Conservation (phyloP, 495 filamentous ascomycete genomes). For the Penicillium daleae region DNA sequence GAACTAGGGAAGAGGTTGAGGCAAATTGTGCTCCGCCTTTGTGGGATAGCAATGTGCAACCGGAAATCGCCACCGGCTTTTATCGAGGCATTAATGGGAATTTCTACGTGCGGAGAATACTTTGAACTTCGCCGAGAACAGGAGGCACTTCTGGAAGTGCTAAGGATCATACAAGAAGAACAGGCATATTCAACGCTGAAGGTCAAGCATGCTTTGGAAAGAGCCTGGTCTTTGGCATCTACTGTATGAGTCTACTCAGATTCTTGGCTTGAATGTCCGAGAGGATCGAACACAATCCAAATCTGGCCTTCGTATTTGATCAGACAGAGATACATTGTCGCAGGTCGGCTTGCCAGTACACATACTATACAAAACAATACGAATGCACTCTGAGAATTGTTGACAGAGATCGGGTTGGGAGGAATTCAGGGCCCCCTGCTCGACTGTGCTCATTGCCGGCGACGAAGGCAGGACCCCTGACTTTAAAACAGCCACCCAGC, state of each 20-base stretch:
- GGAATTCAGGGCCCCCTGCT: too few species aligned
- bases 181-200: not conserved
- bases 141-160: not conserved
- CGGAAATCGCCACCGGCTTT: not conserved
- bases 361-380: too few species aligned
- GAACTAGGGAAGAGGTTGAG: not conserved
- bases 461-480: not conserved
- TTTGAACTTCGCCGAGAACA: not conserved
- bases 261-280: not conserved
- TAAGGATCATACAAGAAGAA: not conserved
- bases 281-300: too few species aligned
- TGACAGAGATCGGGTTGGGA: too few species aligned
- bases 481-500: not conserved
- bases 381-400: too few species aligned
- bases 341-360: too few species aligned
- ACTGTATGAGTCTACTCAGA: not conserved
- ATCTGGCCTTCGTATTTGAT: too few species aligned
- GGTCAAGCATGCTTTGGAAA: not conserved
- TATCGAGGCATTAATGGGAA: not conserved
- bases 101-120: not conserved
- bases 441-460: not conserved
- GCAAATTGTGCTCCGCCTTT: not conserved
- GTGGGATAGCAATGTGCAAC: conserved; percentile 4
- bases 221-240: not conserved
- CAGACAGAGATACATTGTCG: too few species aligned